These are phyloP conservation scores for Cucumis cinereus DNA, from an alignment of 306 rosid genomes.

Conservation along the genomic window DNA sequence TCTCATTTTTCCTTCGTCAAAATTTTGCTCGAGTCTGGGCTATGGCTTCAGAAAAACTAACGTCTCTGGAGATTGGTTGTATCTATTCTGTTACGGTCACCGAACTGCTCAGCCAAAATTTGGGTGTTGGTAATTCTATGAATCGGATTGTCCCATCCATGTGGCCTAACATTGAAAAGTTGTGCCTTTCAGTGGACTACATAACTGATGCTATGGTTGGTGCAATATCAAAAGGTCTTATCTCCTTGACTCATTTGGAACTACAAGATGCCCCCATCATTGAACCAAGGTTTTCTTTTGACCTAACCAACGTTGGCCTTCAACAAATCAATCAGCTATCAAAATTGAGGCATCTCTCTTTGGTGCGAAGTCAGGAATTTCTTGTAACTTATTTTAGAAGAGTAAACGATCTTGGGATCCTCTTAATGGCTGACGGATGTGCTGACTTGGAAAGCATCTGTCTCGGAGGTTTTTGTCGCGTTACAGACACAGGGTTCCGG, in stretches of 20 bases:
- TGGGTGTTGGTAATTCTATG: slow-evolving; percentile 34
- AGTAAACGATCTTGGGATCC: slow-evolving; percentile 83
- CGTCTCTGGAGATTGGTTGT: slow-evolving; percentile 82
- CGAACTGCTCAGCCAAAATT: slow-evolving; percentile 66
- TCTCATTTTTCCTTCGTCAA: slow-evolving; percentile 59
- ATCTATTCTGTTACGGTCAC: slow-evolving; percentile 69
- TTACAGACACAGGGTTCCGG: slow-evolving; percentile 92
- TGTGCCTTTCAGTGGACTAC: slow-evolving; percentile 76
- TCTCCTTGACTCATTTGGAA: slow-evolving; percentile 65
- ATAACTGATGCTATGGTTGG: slow-evolving; percentile 78
- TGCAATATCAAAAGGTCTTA: slow-evolving; percentile 55
- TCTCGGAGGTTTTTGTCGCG: slow-evolving; percentile 93
- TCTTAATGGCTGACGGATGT: slow-evolving; percentile 84
- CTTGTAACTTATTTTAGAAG: slow-evolving; percentile 53
- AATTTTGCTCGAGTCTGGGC: slow-evolving; percentile 71
- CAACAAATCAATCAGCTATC: slow-evolving; percentile 80
- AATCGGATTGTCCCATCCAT: slow-evolving; percentile 33
- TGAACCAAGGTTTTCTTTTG: slow-evolving; percentile 65
- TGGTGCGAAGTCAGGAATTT: slow-evolving; percentile 78
- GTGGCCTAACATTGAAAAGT: slow-evolving; percentile 64
- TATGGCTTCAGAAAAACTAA: slow-evolving; percentile 60
- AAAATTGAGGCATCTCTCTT: slow-evolving; percentile 65
- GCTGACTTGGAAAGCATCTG: slow-evolving; percentile 72
- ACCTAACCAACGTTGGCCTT: slow-evolving; percentile 80
- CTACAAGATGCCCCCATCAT: slow-evolving; percentile 81